phyloP scores from a whole-genome alignment of 2,329 filamentous ascomycete species.

The Aspergillus tubingensis region DNA sequence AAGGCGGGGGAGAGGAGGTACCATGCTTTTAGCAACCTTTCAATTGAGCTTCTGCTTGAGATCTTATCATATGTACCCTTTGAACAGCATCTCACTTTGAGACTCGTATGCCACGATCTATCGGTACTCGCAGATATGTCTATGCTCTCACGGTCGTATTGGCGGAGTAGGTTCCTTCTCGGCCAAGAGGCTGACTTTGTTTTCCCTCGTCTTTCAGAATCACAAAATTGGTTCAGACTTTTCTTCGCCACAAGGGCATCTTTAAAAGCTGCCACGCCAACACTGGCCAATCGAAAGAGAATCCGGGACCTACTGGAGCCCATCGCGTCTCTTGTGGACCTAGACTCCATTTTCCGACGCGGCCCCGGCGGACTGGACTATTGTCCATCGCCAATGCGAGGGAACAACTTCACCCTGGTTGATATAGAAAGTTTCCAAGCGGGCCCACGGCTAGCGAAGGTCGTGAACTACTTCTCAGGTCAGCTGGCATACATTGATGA shows the following conservation, averaged over 20 bases:
- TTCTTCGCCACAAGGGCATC: constrained; percentile 5
- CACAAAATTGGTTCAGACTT: constrained; percentile 15
- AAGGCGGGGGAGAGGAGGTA: too few relatives aligned
- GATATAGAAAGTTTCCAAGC: not conserved
- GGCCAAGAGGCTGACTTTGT: constrained; percentile 18
- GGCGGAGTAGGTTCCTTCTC: constrained; percentile 16
- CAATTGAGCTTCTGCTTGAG: constrained; percentile 3
- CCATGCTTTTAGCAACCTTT: not conserved
- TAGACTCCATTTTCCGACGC: not conserved
- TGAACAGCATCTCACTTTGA: not conserved
- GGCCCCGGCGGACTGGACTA: too few relatives aligned
- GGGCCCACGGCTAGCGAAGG: not conserved
- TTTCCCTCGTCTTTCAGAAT: constrained; percentile 9
- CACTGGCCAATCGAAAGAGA: constrained; percentile 16
- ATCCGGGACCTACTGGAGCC: constrained; percentile 16
- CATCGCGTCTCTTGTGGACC: constrained; percentile 15
- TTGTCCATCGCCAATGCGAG: not conserved
- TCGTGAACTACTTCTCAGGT: not conserved
- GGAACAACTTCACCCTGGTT: not conserved
- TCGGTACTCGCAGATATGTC: not conserved
- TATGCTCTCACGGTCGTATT: constrained; percentile 16
- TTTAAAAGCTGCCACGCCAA: not conserved
- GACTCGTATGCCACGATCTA: constrained; percentile 9
- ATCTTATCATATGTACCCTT: constrained; percentile 13
- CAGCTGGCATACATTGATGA: not conserved